Base-by-base conservation (phyloP, 1,139 yeast species). In the Lodderomyces margitis region DNA sequence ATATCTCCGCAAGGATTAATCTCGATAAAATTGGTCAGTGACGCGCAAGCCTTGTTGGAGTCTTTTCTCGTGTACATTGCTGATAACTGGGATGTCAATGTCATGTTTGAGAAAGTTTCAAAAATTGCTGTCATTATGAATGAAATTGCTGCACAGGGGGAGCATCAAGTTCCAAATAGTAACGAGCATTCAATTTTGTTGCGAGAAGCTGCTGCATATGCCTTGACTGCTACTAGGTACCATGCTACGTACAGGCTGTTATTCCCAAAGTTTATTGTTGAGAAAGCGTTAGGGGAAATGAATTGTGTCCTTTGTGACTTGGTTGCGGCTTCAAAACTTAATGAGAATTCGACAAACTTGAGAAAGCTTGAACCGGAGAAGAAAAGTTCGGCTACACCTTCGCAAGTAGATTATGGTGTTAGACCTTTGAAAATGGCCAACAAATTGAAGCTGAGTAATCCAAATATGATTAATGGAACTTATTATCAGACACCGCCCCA, bases 361-460 rank as follows among this genome's bases (percentile, higher is more conserved):
- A 45, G 52, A 35, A 40, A 40, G 16, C 40, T 50, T 14, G 45
- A 46, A n/a, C 39, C 38, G 21, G 50, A 41, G n/a, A 75, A 61
- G 58, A 78, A 64, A 61, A 57, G 67, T 20, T 57, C 61, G 24
- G 81, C 76, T 23, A 77, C 76, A 14, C 23, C 79, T 83, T 42
- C 81, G 81, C 55, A 85, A 61, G 80, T 79, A 36, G 96, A 96
- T 3, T 83, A 94, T 59, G 96, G 96, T 7, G 83, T 75, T 2
- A 70, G 83, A 54, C 85, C 85, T 0, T 64, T 81, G 51, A 74
- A 76, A 56, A 81, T 80, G 70, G 74, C 83, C 1, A 75, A 72
- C 53, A 75, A 71, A 50, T 53, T 66, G 41, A 62, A 39, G 34
- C 75, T 28, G 32, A 28, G 32, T 15, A 4, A 28, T 15, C 32